Percentiles rank a stretch among this genome's conserved stretches.
Evolutionary conservation across 2,329 filamentous ascomycete genomes (phyloP).

Genomic region (Neonectria faginata): DNA sequence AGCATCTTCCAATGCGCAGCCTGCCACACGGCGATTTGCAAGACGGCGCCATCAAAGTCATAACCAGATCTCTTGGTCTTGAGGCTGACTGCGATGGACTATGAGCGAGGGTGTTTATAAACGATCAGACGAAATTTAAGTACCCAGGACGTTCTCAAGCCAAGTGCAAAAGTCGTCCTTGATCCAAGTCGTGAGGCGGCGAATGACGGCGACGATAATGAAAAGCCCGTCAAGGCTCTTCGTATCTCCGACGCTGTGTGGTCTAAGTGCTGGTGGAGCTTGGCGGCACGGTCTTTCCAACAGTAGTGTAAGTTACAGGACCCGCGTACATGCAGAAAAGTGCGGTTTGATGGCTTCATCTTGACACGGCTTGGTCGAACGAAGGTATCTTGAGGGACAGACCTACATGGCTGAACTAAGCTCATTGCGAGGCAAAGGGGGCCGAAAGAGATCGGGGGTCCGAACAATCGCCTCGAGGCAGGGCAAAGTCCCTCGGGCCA

Average conservation of each 20-base stretch:
- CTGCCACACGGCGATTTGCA: neutral
- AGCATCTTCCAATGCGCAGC: neutral
- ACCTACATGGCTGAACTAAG: neutral
- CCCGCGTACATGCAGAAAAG: too few species aligned
- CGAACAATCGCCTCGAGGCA: neutral
- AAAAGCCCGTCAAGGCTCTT: too few species aligned
- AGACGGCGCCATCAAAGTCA: neutral
- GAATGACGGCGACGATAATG: too few species aligned
- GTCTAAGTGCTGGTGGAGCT: too few species aligned
- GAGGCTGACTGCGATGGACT: neutral
- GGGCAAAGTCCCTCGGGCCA: neutral
- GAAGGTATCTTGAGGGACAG: neutral
- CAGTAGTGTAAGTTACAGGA: too few species aligned
- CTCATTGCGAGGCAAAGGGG: neutral
- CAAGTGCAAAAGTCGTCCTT: too few species aligned
- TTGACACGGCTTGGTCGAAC: neutral
- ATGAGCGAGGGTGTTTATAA: neutral
- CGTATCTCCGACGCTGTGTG: too few species aligned
- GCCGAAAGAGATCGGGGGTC: neutral
- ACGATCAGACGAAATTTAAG: too few species aligned
- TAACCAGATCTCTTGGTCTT: neutral
- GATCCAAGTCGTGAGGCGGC: too few species aligned
- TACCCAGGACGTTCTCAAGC: too few species aligned
- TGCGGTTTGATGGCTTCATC: neutral
- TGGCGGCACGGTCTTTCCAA: too few species aligned